Base-by-base conservation (phyloP, 2,329 filamentous ascomycete genomes). In the Amylocarpus encephaloides region DNA sequence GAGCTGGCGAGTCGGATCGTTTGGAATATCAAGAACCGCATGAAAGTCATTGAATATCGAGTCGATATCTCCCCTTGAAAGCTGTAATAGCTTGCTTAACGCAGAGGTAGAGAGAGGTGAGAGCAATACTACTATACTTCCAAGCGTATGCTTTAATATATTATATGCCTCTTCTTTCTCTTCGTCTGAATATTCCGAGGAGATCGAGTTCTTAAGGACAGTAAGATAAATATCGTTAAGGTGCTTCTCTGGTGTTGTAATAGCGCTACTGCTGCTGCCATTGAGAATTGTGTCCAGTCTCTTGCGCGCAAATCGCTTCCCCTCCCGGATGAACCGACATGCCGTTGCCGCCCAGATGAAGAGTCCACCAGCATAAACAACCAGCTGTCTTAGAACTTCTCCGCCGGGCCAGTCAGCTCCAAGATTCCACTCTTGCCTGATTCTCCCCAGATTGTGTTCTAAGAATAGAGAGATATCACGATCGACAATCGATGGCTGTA, bases 21-120 rank as follows among this genome's bases (percentile, higher is more conserved):
- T 48, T 10, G 66, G 36, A 15, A 65, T 45, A 30, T 50, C 43
- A 32, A 67, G 46, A 38, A 67, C 55, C 53, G 67, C 59, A 45
- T 70, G n/a, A 16, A 56, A 44, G 7, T 46, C 36, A 5, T 49
- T 18, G 22, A 55, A 19, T 35, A 49, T 48, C 43, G 30, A n/a
- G 1, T 46, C 29, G 22, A 52, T n/a, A n/a, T 46, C 29, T 38
- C 26, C 32, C 15, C 16, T 34, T 38, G 26, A 12, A 32, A 54
- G 2, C 22, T 46, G 34, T 12, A 55, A 9, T 19, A 53, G n/a
- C 33, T n/a, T 53, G n/a, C 32, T 38, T 22, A 55, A 36, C 30
- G 52, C 49, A 40, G n/a, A 39, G 34, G 48, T 10, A 15, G 48
- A 40, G 38, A 50, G 48, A 13, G 50, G 49, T 5, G 52, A 49